Evolutionary conservation across 1,284 basidiomycete species (phyloP).

Genomic region (Waitea zeae): DNA sequence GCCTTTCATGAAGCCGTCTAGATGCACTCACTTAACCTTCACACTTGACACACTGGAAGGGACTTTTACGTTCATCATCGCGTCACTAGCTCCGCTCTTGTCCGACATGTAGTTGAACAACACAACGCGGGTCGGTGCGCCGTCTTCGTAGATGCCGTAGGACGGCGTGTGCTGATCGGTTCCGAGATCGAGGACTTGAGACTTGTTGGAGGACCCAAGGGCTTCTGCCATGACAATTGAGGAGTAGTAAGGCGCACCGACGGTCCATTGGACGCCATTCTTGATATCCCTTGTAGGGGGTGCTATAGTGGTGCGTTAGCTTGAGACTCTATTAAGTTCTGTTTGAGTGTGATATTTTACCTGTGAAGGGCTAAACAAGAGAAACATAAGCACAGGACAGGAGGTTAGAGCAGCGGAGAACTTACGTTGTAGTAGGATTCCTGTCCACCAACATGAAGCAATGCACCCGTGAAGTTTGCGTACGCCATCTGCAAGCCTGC

Average conservation of each 20-base stretch:
- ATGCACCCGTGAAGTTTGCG: conserved; percentile 7
- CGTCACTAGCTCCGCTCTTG: conserved; percentile 29
- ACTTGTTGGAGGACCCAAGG: conserved; percentile 38
- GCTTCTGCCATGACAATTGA: conserved; percentile 51
- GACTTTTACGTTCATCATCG: conserved; percentile 17
- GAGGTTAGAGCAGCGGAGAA: neutral
- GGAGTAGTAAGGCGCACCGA: conserved; percentile 47
- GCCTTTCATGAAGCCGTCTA: conserved; percentile 6
- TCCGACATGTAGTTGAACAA: conserved; percentile 57
- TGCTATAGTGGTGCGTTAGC: conserved; percentile 18
- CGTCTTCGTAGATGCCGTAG: conserved; percentile 58
- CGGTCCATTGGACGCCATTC: neutral
- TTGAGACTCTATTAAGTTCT: conserved; percentile 3
- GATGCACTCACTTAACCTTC: conserved; percentile 12
- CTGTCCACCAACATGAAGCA: conserved; percentile 6
- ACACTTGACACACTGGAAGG: conserved; percentile 8
- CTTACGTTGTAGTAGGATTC: neutral
- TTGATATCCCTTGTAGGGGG: too few relatives aligned
- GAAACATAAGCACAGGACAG: conserved; percentile 1
- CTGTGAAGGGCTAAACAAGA: conserved; percentile 22
- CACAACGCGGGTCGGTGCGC: conserved; percentile 33
- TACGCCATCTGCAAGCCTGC: conserved; percentile 17
- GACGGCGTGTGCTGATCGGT: conserved; percentile 42
- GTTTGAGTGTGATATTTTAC: conserved; percentile 9
- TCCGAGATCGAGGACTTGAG: conserved; percentile 42